Conservation (phyloP, 805 yeast genomes). For the Zygoascus biomembranicola region DNA sequence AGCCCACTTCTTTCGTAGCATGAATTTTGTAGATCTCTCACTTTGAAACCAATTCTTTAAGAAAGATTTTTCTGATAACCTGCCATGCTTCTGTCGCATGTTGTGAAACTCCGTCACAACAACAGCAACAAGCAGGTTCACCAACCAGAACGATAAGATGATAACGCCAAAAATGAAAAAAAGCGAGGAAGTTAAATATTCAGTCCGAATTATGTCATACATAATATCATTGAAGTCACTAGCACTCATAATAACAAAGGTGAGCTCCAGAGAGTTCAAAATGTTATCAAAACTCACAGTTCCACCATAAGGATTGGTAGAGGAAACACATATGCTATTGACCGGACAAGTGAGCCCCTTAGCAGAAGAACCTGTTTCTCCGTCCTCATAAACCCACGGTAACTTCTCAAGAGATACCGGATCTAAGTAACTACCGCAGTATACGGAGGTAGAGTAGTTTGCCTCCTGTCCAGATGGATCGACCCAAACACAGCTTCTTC, state of each 20-base stretch:
- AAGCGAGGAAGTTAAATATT: slow-evolving; percentile 55
- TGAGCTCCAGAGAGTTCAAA: slow-evolving; percentile 71
- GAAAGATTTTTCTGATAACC: not conserved
- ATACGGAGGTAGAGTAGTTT: slow-evolving; percentile 50
- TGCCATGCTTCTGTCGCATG: slow-evolving; percentile 40
- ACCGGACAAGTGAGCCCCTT: slow-evolving; percentile 83
- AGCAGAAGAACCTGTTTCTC: slow-evolving; percentile 31
- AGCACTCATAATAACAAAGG: slow-evolving; percentile 79
- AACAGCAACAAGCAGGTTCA: slow-evolving; percentile 79
- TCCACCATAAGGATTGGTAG: slow-evolving; percentile 59
- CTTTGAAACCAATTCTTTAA: not conserved
- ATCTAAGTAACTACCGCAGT: slow-evolving; percentile 71
- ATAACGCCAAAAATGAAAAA: slow-evolving; percentile 67
- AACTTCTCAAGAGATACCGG: slow-evolving; percentile 33
- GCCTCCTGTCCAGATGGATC: slow-evolving; percentile 61
- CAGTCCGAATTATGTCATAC: slow-evolving; percentile 82
- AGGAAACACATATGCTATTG: slow-evolving; percentile 55
- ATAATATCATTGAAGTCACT: slow-evolving; percentile 86
- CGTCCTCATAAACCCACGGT: slow-evolving; percentile 51
- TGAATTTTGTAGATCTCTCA: slow-evolving; percentile 5
- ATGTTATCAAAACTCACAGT: slow-evolving; percentile 79
- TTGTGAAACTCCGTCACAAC: slow-evolving; percentile 69
- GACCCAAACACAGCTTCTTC: slow-evolving; percentile 83
- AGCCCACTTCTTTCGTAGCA: slow-evolving; percentile 25
- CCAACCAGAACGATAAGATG: slow-evolving; percentile 74